Evolutionary conservation across 768 basidiomycete genomes (phyloP), one percentile per base, ranked within the genome.

Genomic region (Tephrocybe rancida): DNA sequence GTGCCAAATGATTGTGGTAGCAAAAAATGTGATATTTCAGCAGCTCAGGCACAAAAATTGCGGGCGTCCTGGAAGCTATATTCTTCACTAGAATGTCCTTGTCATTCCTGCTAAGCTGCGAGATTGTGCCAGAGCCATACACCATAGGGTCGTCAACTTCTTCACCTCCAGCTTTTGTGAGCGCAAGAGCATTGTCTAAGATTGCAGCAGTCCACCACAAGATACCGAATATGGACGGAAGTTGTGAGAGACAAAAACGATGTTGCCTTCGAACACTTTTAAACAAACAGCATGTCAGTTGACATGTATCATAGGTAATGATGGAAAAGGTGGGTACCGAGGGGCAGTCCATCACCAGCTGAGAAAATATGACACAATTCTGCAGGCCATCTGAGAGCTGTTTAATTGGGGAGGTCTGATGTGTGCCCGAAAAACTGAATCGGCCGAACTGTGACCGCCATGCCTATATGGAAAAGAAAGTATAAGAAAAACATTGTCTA

Each of bases 181-280:
- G n/a, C n/a, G n/a, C n/a, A n/a, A n/a, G n/a, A n/a, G n/a, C n/a
- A n/a, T n/a, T n/a, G n/a, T n/a, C n/a, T n/a, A n/a, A n/a, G 37
- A 48, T 39, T 10, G 34, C 30, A 30, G 41, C 21, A 48, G 35
- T 45, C 46, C 24, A 29, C 62, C 30, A 27, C 13, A 18, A 14
- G 24, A 25, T 26, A 14, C 9, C n/a, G 45, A 6, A 14, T n/a
- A n/a, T 88, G 59, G 63, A 92, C 96, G 91, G 90, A 99, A 99
- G 73, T 99, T 96, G 78, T 98, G 97, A 44, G 95, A 98, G 59
- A 99, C 97, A 68, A 99, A 98, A 62, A 98, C 97, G 35, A 99
- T 97, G 64, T 97, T 96, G 55, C 97, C 97, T 66, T 92, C 89
- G 69, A 92, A 99, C 66, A 91, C 96, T 67, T 98, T 95, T 7